phyloP scores from a whole-genome alignment of 1,284 basidiomycete species.

The Cryptococcus hybrid region DNA sequence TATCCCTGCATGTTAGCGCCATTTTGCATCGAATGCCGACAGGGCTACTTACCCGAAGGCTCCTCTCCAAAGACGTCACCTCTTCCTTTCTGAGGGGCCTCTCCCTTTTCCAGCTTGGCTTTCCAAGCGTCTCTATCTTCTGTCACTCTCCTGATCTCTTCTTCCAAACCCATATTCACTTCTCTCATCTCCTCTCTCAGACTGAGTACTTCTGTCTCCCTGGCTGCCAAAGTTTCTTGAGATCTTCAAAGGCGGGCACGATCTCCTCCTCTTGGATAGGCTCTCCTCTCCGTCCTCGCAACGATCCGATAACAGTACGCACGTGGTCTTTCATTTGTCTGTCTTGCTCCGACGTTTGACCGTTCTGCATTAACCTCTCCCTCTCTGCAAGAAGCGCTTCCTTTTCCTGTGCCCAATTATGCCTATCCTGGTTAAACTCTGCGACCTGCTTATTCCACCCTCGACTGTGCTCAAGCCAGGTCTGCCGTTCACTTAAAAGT shows the following conservation, averaged over 20 bases:
- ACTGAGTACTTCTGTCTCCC: conserved; percentile 12
- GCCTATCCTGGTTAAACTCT: background rate
- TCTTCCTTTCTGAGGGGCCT: conserved; percentile 54
- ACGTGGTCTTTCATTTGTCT: conserved; percentile 48
- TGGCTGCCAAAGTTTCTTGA: background rate
- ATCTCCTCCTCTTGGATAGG: conserved; percentile 21
- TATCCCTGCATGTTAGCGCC: conserved; percentile 13
- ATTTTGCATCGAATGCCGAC: background rate
- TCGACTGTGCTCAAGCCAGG: conserved; percentile 15
- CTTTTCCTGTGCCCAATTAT: conserved; percentile 18
- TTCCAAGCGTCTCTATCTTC: conserved; percentile 58
- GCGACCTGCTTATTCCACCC: conserved; percentile 15
- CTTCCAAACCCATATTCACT: conserved; percentile 57
- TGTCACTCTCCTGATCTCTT: conserved; percentile 60
- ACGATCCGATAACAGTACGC: conserved; percentile 41
- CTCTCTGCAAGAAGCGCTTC: conserved; percentile 18
- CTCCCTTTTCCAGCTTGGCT: conserved; percentile 57
- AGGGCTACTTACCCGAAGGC: conserved; percentile 52
- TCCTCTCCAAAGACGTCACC: conserved; percentile 56
- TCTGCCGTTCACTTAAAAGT: conserved; percentile 19
- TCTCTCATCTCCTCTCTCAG: conserved; percentile 45
- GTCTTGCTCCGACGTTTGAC: conserved; percentile 36
- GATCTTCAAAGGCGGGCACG: conserved; percentile 1
- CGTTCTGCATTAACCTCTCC: conserved; percentile 19
- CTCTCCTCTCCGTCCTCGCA: conserved; percentile 20